Evolutionary conservation across 192 early-diverging fungal species (phyloP), one percentile per base, ranked within the genome.

Genomic region (Umbelopsis sp.): DNA sequence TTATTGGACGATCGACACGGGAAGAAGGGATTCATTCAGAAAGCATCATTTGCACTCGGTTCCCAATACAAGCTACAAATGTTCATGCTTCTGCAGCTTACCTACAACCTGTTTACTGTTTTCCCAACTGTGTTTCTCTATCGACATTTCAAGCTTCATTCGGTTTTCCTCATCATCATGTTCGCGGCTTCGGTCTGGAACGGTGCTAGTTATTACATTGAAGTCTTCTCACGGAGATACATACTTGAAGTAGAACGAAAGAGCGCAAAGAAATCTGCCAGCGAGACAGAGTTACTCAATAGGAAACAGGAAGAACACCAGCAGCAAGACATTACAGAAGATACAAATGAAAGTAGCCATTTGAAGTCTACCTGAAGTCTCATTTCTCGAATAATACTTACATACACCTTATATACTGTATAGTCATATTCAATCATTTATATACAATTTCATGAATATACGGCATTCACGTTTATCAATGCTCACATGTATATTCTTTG

Each of bases 161-260:
- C 88, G 10, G 67, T 59, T 0, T 86, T 87, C 34, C 69, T 91
- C 17, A 77, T 88, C 7, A 38, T 72, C 11, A 77, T 86, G 73
- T 81, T 90, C 67, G 77, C 74, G 31, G 80, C 83, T 34, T 86
- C 86, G 66, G 87, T 87, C 10, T 90, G 82, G 81, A 91, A 91
- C 52, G 90, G 90, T 3, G 88, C 88, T 4, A 80, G 80, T 45
- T 91, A 89, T 49, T 91, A 91, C 77, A 87, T 91, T 76, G 90
- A 91, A 43, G 87, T 91, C 0, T 91, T 91, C 71, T 83, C 81
- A 45, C 80, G 81, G 50, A 77, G 84, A 43, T 91, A 91, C 49
- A 71, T 71, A 21, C 16, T 59, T 14, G 79, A 81, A 29, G 45
- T 81, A 1, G 79, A 81, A 34, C 9, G 31, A 4, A 62, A 62